Base-by-base conservation (phyloP, 192 early-diverging fungal species). In the Chytriomyces confervae region DNA sequence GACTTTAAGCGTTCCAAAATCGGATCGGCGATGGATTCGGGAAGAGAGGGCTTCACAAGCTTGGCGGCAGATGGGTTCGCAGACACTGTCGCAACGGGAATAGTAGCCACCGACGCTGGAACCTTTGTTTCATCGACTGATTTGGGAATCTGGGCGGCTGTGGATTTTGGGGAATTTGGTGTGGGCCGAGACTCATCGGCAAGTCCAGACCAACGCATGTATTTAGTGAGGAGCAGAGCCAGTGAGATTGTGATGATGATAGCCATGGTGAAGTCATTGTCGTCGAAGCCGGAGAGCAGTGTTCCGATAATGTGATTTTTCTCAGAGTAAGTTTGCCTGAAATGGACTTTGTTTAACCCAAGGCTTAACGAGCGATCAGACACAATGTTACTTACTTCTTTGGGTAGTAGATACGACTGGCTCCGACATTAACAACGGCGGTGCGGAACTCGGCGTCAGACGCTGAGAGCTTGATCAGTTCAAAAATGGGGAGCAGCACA, bases 201-300 rank as follows among this genome's bases (percentile, higher is more conserved):
- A 18, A 71, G 57, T 36, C 57, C 13, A 9, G 50, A 27, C 69
- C 69, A 71, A 20, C 50, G 69, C 49, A 71, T n/a, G 50, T 71
- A 71, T 51, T 71, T 71, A 9, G 69, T 53, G 9, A 71, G 18
- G 2, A 50, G 13, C 50, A 71, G 57, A 3, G 69, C 69, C n/a
- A 48, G 57, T 3, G 50, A 10, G 18, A 71, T 43, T 9, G 69
- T 71, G 47, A 71, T 71, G 45, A 71, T 71, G 20, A 71, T 24
- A 7, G 69, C 69, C 69, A 71, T 71, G 2, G 69, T 27, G 13
- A 57, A 13, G 29, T 71, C 50, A 51, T 71, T 71, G 74, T 77
- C 62, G 36, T 68, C 63, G 60, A 71, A 77, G 45, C 48, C 76
- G 20, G 65, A 50, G 74, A 71, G 50, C 23, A 71, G 47, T 4